These are phyloP conservation scores for Pichia scutulata DNA, from an alignment of 805 yeast species.

Conservation along the genomic window DNA sequence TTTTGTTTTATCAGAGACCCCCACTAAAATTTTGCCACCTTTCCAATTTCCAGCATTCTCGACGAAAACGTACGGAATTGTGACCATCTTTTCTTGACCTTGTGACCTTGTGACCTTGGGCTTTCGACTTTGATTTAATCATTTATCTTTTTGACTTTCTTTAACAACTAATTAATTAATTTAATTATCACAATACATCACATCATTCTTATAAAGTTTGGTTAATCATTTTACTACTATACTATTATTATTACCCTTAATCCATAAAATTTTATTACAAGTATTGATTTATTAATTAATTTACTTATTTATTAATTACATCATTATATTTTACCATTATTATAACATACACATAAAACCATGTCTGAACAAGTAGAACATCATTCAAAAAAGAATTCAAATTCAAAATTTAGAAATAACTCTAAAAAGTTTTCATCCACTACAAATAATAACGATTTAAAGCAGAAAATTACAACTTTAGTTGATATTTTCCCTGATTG, in stretches of 20 bases:
- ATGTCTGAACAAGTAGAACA: constrained; percentile 28
- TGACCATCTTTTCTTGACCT: background rate
- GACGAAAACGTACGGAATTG: background rate
- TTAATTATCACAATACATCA: background rate
- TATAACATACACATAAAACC: constrained; percentile 1
- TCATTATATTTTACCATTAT: background rate
- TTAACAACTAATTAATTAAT: background rate
- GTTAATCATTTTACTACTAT: background rate
- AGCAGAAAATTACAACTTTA: constrained; percentile 45
- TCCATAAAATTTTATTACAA: background rate
- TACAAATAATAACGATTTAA: constrained; percentile 24
- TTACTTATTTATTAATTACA: background rate
- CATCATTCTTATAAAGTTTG: background rate
- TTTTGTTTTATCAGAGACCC: background rate
- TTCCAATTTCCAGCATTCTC: background rate
- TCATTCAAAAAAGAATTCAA: constrained; percentile 16
- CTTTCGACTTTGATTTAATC: background rate
- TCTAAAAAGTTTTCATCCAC: constrained; percentile 29
- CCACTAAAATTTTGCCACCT: background rate
- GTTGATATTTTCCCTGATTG: constrained; percentile 91
- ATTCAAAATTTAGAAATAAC: constrained; percentile 32
- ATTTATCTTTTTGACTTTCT: background rate
- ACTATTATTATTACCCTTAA: background rate
- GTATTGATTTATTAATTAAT: background rate
- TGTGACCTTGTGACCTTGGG: background rate